These are phyloP conservation scores for Pterulicium gracile DNA, from an alignment of 1,284 basidiomycete genomes.

Conservation along the genomic window DNA sequence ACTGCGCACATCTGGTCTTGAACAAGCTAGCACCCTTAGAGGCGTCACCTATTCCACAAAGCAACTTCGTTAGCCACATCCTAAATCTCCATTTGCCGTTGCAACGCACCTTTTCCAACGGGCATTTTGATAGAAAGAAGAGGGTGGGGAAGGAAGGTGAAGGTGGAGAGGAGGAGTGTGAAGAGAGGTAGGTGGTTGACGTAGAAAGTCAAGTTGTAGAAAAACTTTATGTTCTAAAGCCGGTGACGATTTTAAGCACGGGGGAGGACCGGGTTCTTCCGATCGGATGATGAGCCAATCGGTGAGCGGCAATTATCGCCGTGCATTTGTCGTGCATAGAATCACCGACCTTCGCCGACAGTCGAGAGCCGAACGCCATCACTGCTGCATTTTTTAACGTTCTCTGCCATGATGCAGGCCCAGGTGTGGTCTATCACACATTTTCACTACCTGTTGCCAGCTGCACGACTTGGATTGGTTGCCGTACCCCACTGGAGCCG, in stretches of 20 bases:
- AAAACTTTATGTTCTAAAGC: not conserved
- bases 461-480: too few relatives aligned
- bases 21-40: slow-evolving; percentile 85
- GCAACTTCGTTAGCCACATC: not conserved
- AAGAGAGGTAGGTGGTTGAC: too few relatives aligned
- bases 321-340: too few relatives aligned
- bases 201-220: not conserved
- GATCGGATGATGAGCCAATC: not conserved
- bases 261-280: not conserved
- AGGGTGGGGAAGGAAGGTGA: slow-evolving; percentile 15
- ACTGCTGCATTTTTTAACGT: too few relatives aligned
- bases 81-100: not conserved
- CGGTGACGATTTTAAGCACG: too few relatives aligned
- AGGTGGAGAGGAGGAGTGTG: slow-evolving; percentile 14
- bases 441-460: too few relatives aligned
- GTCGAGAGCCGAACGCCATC: too few relatives aligned
- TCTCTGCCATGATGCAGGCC: too few relatives aligned
- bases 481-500: too few relatives aligned
- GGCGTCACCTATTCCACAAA: slow-evolving; percentile 58
- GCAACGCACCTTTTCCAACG: slow-evolving; percentile 28
- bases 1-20: slow-evolving; percentile 97
- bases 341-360: too few relatives aligned
- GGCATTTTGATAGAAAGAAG: slow-evolving; percentile 25
- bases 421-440: too few relatives aligned
- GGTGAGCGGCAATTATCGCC: too few relatives aligned